Evolutionary conservation across 2,329 filamentous ascomycete species (phyloP), one percentile per base, ranked within the genome.

Genomic region (Hypoxylon sp.): DNA sequence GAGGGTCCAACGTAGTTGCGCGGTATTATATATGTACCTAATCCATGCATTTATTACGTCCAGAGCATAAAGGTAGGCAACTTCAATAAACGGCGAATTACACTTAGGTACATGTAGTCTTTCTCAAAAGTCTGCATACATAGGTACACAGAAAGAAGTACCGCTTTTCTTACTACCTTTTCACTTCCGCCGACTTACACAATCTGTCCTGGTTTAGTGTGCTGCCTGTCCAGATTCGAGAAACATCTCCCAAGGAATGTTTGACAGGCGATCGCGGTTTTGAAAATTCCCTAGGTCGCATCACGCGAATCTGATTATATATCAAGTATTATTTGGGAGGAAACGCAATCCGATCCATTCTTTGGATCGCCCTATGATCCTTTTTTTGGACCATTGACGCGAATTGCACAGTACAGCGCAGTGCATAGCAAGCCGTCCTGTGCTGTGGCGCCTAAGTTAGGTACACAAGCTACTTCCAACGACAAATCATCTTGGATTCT

Each of bases 261-360:
- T 67, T 64, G 56, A 69, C 46, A 26, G 35, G 42, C 35, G 57
- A 62, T 22, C 58, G 58, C 66, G 67, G 17, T 61, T 62, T 11
- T 37, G 44, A 59, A 51, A 60, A 22, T 22, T 29, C 42, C n/a
- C 33, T 64, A 61, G 19, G 64, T 57, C 61, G 42, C 59, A 64
- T 67, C 55, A 67, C 67, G 63, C 63, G 55, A 67, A 70, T 63
- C 37, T 14, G 59, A 67, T 64, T 67, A 64, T 67, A 66, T 69
- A 66, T 22, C 19, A 68, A 37, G 37, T 50, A 52, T 44, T 37
- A 33, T 9, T 53, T 29, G 37, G 59, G 22, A 53, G 37, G 48
- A 63, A 22, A 63, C 31, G 52, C 24, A 56, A 56, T 13, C 42
- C n/a, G 44, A 31, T 37, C 54, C 59, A 60, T 70, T 42, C 53